Evolutionary conservation across 305 asterid species (phyloP).

Genomic region (Salvia sclarea): DNA sequence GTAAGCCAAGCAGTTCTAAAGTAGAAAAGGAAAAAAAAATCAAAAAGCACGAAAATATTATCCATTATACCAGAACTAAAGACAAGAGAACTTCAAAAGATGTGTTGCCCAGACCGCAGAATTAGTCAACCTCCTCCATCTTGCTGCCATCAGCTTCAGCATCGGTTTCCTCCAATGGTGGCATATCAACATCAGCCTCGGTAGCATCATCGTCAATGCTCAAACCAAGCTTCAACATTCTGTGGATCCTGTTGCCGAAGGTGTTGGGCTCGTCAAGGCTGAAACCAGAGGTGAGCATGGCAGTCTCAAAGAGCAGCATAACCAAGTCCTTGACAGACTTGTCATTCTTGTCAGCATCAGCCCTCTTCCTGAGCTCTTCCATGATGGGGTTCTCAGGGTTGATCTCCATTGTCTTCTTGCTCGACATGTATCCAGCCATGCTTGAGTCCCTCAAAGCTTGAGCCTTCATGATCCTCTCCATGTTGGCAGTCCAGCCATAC

Average conservation of each 20-base stretch:
- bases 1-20: neutral
- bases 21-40: neutral
- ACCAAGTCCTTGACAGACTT: conserved; percentile 76
- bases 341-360: conserved; percentile 86
- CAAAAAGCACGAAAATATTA: neutral
- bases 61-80: neutral
- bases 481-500: conserved; percentile 54
- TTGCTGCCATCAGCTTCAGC: conserved; percentile 77
- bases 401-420: conserved; percentile 89
- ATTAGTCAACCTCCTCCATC: conserved; percentile 80
- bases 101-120: no score
- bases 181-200: conserved; percentile 81
- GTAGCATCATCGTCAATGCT: conserved; percentile 74
- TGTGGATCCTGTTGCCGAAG: conserved; percentile 69
- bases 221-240: conserved; percentile 70
- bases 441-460: conserved; percentile 52
- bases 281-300: conserved; percentile 69
- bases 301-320: conserved; percentile 62
- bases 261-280: conserved; percentile 77
- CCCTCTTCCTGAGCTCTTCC: conserved; percentile 85
- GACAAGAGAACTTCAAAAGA: neutral
- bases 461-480: conserved; percentile 47
- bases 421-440: conserved; percentile 91
- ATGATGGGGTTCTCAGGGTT: conserved; percentile 80
- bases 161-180: conserved; percentile 69